Percentiles rank a stretch among this genome's conserved stretches.
Conservation (phyloP, 495 filamentous ascomycete genomes). For the Paragyromitra xinjiangensis region DNA sequence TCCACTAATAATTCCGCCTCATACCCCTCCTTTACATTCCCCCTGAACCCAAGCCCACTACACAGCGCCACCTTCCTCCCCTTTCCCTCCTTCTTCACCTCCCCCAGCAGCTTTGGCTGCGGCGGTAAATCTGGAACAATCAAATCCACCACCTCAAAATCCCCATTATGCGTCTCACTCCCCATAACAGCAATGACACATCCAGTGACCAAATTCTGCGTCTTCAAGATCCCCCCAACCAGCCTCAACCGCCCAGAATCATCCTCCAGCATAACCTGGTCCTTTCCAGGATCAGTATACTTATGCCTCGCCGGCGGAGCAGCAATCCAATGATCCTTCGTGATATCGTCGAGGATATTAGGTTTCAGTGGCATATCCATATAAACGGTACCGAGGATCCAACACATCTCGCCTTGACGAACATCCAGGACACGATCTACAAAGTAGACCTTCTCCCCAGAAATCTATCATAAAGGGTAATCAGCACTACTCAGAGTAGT, state of each 20-base stretch:
- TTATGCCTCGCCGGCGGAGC: slow-evolving; percentile 82
- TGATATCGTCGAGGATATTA: slow-evolving; percentile 93
- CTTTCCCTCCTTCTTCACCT: slow-evolving; percentile 60
- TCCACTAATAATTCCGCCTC: slow-evolving; percentile 81
- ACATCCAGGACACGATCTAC: slow-evolving; percentile 94
- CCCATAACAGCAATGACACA: slow-evolving; percentile 91
- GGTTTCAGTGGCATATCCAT: slow-evolving; percentile 98
- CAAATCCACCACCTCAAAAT: slow-evolving; percentile 90
- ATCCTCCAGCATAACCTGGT: slow-evolving; percentile 89
- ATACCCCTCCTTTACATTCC: slow-evolving; percentile 73
- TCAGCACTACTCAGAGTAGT: background rate
- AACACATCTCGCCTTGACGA: slow-evolving; percentile 92
- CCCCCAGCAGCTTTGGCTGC: slow-evolving; percentile 65
- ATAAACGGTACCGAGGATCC: slow-evolving; percentile 92
- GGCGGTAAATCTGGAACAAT: slow-evolving; percentile 84
- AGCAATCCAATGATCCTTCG: slow-evolving; percentile 90
- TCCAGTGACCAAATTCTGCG: slow-evolving; percentile 82
- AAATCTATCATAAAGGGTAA: slow-evolving; percentile 65
- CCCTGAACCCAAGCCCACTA: slow-evolving; percentile 84
- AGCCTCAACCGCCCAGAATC: slow-evolving; percentile 91
- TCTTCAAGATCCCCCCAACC: slow-evolving; percentile 71
- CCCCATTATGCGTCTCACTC: slow-evolving; percentile 88
- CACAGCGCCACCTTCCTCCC: slow-evolving; percentile 83
- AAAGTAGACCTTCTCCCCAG: slow-evolving; percentile 73
- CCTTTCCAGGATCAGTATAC: slow-evolving; percentile 70